Percentiles rank a stretch among this genome's conserved stretches.
Evolutionary conservation across 2,329 filamentous ascomycete genomes (phyloP).

Genomic region (Penicillium sclerotigenum): DNA sequence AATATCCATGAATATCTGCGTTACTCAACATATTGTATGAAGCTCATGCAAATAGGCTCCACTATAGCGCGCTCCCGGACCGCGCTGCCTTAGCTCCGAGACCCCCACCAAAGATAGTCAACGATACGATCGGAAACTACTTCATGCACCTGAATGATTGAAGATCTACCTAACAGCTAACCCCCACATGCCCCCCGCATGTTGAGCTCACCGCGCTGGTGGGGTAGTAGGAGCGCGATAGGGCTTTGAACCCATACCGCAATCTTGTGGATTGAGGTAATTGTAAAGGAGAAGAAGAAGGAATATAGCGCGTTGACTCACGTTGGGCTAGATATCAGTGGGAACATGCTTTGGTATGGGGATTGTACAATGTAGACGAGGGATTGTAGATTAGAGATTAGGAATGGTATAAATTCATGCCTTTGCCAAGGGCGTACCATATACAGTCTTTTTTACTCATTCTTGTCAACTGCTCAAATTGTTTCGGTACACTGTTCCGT

Average conservation of each 20-base stretch:
- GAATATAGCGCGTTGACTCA: neutral
- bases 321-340: neutral
- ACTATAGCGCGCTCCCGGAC: constrained; percentile 5
- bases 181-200: constrained; percentile 1
- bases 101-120: constrained; percentile 1
- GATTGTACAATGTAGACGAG: neutral
- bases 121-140: neutral
- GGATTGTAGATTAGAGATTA: neutral
- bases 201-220: neutral
- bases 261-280: neutral
- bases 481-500: neutral
- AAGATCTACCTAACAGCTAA: constrained; percentile 1
- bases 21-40: neutral
- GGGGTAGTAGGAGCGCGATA: constrained; percentile 4
- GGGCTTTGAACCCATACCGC: neutral
- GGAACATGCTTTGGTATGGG: neutral
- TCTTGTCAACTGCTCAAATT: neutral
- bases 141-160: neutral
- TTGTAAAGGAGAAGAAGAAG: neutral
- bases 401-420: constrained; percentile 53
- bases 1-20: neutral
- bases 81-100: neutral
- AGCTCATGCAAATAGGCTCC: neutral
- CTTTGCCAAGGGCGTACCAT: neutral
- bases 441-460: neutral